Evolutionary conservation across 257 asterid species (phyloP), one percentile per base, ranked within the genome.

Genomic region (Sherardia arvensis): DNA sequence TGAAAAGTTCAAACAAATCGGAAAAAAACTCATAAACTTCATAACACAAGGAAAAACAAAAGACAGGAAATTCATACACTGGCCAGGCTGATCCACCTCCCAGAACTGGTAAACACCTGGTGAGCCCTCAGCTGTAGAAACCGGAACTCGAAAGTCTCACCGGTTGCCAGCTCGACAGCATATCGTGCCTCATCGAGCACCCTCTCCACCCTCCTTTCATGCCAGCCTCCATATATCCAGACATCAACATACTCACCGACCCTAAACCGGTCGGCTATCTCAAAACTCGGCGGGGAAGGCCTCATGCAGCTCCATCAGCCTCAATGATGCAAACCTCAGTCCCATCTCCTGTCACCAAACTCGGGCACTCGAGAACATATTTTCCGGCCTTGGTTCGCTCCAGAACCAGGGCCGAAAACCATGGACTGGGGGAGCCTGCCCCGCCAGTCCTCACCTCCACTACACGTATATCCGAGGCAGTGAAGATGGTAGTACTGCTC

Each of bases 311-410:
- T 7, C 0, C 21, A 15, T 15, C 21, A 43, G 51, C 51, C n/a
- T 4, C 51, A 1, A 0, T 1, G 2, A 17, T 0, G 20, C 0
- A 43, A 20, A 0, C n/a, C n/a, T 0, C 1, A 15, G 7, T 17
- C 0, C 51, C 51, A 15, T 43, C 51, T 1, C 4, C 51, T 0
- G 1, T 4, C 1, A 20, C 20, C 1, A 40, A 3, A 6, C 49
- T 14, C 6, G 15, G 20, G 20, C 11, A 2, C 20, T 40, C 11
- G 1, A 40, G n/a, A 5, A 12, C 4, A 9, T 40, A 40, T 4
- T 4, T 40, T 14, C 49, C 49, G 1, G 0, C 15, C 5, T 40
- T 6, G n/a, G 3, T 38, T 4, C 51, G 51, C 21, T 43, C 20
- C 0, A 17, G 7, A 15, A 43, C 8, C 20, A 17, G 20, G 1